Evolutionary conservation across 2,329 filamentous ascomycete species (phyloP).

Genomic region (Nothomitra cinnamomea): DNA sequence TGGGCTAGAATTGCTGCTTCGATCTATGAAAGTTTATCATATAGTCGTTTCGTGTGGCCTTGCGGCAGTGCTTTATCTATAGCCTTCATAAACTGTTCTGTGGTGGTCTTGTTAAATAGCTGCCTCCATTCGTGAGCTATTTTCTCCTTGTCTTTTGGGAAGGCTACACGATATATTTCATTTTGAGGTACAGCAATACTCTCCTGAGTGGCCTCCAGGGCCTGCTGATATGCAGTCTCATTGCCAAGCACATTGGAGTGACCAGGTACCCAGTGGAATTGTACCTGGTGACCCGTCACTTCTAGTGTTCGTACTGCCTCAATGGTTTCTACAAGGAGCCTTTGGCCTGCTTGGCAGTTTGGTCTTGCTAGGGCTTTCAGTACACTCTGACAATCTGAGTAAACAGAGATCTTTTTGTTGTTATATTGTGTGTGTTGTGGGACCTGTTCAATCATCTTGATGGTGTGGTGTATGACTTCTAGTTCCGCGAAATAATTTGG

Average conservation of each 20-base stretch:
- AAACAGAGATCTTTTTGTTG: neutral
- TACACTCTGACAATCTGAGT: neutral
- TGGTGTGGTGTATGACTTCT: neutral
- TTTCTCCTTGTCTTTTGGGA: neutral
- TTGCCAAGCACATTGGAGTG: neutral
- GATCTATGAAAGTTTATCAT: neutral
- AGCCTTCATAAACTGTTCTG: neutral
- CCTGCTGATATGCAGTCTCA: neutral
- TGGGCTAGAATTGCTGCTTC: neutral
- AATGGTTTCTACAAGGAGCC: neutral
- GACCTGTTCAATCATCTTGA: neutral
- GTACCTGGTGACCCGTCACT: neutral
- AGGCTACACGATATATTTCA: neutral
- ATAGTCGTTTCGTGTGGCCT: neutral
- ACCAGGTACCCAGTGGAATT: neutral
- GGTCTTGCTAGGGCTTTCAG: neutral
- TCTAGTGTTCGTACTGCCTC: neutral
- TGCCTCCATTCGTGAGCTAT: neutral
- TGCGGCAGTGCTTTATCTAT: constrained; percentile 1
- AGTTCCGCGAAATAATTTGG: neutral
- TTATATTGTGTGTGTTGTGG: neutral
- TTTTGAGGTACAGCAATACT: neutral
- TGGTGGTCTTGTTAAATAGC: neutral
- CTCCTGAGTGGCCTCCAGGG: neutral
- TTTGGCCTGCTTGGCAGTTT: neutral